Percentiles rank a stretch among this genome's conserved stretches.
phyloP scores from a whole-genome alignment of 345 rosid genomes.

The Gossypium arboreum region DNA sequence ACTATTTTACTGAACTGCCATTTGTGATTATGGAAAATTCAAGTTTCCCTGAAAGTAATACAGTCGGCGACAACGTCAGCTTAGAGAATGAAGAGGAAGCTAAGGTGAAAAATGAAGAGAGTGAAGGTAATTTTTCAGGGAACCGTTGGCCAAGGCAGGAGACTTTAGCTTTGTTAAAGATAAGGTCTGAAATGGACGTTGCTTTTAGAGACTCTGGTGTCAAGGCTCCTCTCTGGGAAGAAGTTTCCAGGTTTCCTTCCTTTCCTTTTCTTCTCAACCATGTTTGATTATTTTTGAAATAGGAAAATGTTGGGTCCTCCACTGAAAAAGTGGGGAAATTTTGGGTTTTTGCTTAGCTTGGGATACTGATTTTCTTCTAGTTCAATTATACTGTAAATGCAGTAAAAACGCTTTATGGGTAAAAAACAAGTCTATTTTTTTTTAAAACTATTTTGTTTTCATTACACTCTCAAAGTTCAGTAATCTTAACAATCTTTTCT shows the following conservation, averaged over 20 bases:
- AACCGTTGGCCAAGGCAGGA: conserved; percentile 88
- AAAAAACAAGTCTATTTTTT: neutral
- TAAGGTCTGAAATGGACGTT: conserved; percentile 83
- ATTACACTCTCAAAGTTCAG: neutral
- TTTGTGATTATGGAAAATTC: conserved; percentile 35
- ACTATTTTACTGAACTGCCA: conserved; percentile 7
- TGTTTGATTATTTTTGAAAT: neutral
- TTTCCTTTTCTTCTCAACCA: neutral
- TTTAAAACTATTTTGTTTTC: neutral
- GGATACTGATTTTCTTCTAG: neutral
- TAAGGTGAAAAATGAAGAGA: conserved; percentile 29
- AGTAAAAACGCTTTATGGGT: neutral
- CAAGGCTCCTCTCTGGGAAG: conserved; percentile 88
- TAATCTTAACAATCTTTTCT: neutral
- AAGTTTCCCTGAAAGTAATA: conserved; percentile 25
- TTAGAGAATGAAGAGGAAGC: conserved; percentile 21
- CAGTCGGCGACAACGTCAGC: conserved; percentile 14
- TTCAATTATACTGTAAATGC: neutral
- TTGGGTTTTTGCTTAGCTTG: neutral
- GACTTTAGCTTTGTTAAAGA: conserved; percentile 66
- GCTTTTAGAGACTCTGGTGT: conserved; percentile 62
- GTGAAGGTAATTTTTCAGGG: conserved; percentile 41
- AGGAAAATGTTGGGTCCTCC: neutral
- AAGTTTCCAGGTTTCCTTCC: conserved; percentile 68
- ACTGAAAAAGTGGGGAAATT: neutral